phyloP scores from a whole-genome alignment of 441 rosid genomes.

The Erodium texanum region DNA sequence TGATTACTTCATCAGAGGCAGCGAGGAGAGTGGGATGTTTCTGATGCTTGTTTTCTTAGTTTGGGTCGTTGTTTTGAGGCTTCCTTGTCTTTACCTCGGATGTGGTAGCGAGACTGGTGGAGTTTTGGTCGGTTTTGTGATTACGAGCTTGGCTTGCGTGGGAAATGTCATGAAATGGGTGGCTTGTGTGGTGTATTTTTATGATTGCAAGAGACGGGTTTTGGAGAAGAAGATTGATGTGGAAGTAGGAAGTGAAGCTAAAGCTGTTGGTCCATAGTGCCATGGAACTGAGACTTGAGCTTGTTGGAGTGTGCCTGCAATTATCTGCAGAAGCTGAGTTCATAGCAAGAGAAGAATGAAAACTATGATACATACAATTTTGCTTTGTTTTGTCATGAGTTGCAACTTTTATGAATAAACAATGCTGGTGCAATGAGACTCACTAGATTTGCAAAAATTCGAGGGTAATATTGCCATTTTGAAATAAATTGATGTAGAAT shows the following conservation, averaged over 20 bases:
- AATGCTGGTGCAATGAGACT: too few relatives aligned
- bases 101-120: conserved; percentile 6
- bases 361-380: too few relatives aligned
- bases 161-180: conserved; percentile 27
- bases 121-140: not conserved
- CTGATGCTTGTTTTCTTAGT: conserved; percentile 21
- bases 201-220: conserved; percentile 25
- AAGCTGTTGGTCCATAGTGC: not conserved
- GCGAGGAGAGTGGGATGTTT: conserved; percentile 10
- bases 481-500: too few relatives aligned
- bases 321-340: too few relatives aligned
- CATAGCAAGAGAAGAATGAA: too few relatives aligned
- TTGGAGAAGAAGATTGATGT: conserved; percentile 26
- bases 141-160: conserved; percentile 6
- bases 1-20: conserved; percentile 18
- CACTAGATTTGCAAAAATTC: too few relatives aligned
- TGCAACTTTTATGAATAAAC: too few relatives aligned
- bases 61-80: conserved; percentile 18
- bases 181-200: conserved; percentile 20
- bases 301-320: too few relatives aligned
- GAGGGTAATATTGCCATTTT: too few relatives aligned
- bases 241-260: conserved; percentile 19
- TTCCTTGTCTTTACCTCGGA: conserved; percentile 15
- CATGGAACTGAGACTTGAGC: not conserved
- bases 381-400: too few relatives aligned